A percentile compares a stretch with the other conserved stretches of the same genome.
Evolutionary conservation across 805 yeast species (phyloP).

Genomic region (Candida sithepensis): DNA sequence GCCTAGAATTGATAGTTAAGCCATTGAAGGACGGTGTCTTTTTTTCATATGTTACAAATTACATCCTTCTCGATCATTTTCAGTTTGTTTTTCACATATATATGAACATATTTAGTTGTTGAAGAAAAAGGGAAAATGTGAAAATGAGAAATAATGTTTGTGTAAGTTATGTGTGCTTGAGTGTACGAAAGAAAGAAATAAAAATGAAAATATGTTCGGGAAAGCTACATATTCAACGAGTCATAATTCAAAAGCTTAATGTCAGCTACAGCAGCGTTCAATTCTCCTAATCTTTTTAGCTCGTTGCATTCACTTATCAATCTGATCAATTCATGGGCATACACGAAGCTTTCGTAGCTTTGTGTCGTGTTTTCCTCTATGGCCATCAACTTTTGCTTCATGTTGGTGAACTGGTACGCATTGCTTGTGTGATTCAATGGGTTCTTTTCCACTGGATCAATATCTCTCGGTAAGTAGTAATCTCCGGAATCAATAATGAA

Average conservation of each 20-base stretch:
- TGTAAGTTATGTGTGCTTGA: background rate
- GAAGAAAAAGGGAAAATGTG: too few species aligned
- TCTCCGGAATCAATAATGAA: conserved; percentile 41
- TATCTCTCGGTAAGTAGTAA: conserved; percentile 24
- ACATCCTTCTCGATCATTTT: too few species aligned
- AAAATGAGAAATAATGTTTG: too few species aligned
- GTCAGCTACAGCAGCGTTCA: background rate
- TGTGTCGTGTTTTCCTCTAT: conserved; percentile 12
- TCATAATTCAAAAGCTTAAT: background rate
- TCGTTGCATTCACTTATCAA: conserved; percentile 11
- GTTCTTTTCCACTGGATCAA: conserved; percentile 11
- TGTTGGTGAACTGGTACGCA: conserved; percentile 20
- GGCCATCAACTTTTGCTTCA: conserved; percentile 20
- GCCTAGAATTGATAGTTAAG: too few species aligned
- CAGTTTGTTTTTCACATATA: too few species aligned
- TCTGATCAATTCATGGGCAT: conserved; percentile 16
- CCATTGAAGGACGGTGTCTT: too few species aligned
- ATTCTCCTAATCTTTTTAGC: conserved; percentile 2
- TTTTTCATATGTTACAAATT: too few species aligned
- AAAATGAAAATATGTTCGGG: background rate
- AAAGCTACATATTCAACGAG: background rate
- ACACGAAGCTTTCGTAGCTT: conserved; percentile 12
- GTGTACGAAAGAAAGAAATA: background rate
- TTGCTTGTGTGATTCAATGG: conserved; percentile 12
- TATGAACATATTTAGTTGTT: too few species aligned